Conservation (phyloP, 2,329 filamentous ascomycete species). For the Grosmannia penicillata region DNA sequence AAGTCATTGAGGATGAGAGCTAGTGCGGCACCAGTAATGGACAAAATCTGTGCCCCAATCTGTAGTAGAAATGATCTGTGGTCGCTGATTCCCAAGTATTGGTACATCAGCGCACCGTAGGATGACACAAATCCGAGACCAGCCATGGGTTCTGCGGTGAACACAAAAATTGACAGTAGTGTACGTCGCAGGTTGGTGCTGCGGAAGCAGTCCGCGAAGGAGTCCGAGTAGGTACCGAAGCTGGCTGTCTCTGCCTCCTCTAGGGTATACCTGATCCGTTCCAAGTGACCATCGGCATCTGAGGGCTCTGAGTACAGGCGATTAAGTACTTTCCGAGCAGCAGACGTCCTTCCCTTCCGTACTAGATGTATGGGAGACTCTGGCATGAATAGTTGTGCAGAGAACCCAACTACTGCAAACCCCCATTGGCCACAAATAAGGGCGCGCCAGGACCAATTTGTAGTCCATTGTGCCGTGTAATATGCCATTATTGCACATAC, state of each 20-base stretch:
- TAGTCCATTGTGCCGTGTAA: slow-evolving; percentile 11
- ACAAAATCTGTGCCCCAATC: slow-evolving; percentile 23
- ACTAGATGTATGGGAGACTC: slow-evolving; percentile 6
- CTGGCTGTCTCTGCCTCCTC: slow-evolving; percentile 33
- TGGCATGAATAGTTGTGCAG: slow-evolving; percentile 24
- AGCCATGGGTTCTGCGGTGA: slow-evolving; percentile 2
- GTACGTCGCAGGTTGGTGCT: slow-evolving; percentile 21
- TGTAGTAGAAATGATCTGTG: slow-evolving; percentile 11
- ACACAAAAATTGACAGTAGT: slow-evolving; percentile 36
- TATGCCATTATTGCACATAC: slow-evolving; percentile 13
- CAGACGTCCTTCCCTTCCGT: slow-evolving; percentile 6
- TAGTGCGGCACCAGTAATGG: slow-evolving; percentile 23
- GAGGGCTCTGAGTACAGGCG: slow-evolving; percentile 1
- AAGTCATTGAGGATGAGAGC: slow-evolving; percentile 1
- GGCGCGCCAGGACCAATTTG: slow-evolving; percentile 33
- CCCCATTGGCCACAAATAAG: slow-evolving; percentile 34
- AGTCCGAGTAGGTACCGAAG: not conserved
- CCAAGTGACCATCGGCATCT: slow-evolving; percentile 4
- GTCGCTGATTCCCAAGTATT: slow-evolving; percentile 12
- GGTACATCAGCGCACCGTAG: slow-evolving; percentile 4
- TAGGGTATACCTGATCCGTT: slow-evolving; percentile 39
- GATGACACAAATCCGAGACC: slow-evolving; percentile 3
- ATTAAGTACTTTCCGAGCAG: slow-evolving; percentile 16
- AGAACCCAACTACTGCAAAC: slow-evolving; percentile 27
- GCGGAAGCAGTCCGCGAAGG: slow-evolving; percentile 20